Evolutionary conservation across 2,329 filamentous ascomycete genomes (phyloP), one percentile per base, ranked within the genome.

Genomic region (Mollisia scopiformis): DNA sequence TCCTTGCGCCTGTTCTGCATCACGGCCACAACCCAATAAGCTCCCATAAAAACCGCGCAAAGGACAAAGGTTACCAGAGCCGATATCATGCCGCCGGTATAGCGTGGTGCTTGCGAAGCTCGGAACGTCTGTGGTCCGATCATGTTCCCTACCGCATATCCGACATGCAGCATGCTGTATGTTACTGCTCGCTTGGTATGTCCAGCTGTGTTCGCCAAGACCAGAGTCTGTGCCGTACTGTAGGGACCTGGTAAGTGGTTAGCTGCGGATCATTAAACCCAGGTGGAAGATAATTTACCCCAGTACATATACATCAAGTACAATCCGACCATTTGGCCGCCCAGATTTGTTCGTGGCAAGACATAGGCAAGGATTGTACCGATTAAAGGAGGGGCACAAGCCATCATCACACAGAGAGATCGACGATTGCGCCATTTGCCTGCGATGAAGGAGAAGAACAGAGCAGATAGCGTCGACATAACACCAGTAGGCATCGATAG

Each of bases 101-200:
- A 89, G 7, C 73, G 68, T 0, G 87, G 87, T 0, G 83, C 82
- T 51, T 88, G 82, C 7, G 76, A 75, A 13, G 78, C 74, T 62
- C 77, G 79, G 74, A 89, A 89, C 0, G 89, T 77, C 1, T 88
- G 72, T 0, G 87, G 87, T 0, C 87, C 88, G 67, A 90, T 78
- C 58, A 90, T 88, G 69, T 89, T 88, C 4, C 87, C 87, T 0
- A 81, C 79, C 0, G 84, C 82, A 2, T 81, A 80, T 0, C 83
- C 86, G 1, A 84, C 84, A 64, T 88, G 86, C 76, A 84, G 88
- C 1, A 88, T 74, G 0, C 82, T 83, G 79, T 88, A 86, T 41
- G 85, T 79, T 50, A 84, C 78, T 0, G 85, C 85, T 69, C 86
- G 87, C 73, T 90, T 89, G 2, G 86, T 89, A 14, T 81, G 83